Base-by-base conservation (phyloP, 208 protist species). In the Herpetomonas samuelpessoai region DNA sequence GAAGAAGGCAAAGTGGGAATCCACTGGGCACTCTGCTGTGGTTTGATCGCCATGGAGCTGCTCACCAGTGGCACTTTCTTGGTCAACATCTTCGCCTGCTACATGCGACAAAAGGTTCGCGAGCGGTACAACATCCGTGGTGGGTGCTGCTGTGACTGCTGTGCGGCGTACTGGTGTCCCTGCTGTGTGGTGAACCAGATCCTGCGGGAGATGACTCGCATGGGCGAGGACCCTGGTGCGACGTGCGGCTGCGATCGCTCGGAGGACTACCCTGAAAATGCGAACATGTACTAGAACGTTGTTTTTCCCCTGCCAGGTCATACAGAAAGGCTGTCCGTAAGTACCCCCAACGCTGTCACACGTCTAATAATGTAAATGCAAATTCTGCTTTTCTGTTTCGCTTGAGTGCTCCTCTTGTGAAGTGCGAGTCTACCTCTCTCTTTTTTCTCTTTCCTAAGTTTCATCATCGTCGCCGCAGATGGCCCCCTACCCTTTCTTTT, bases 151-250 rank as follows among this genome's bases (percentile, higher is more conserved):
- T 19, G 19, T 57, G 62, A 76, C 50, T 30, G 30, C 39, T 31
- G 54, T 53, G 9, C 14, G 14, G 48, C 38, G 18, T 67, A 9
- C 26, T 67, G 63, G 41, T 76, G 63, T 31, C 9, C 14, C 10
- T 18, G 2, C 0, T 71, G 71, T 38, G 52, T n/a, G 18, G 12
- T 67, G 28, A 57, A 76, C 28, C 71, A 69, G 31, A 60, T 48
- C 18, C 60, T 69, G 55, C 51, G 61, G 28, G 71, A 71, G 64
- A 62, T 76, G 64, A 64, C 64, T 9, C 39, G 29, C 2, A 29
- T 46, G 28, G 64, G 61, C n/a, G 50, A 60, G 16, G 66, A 63
- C 52, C 71, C 64, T 28, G 62, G 63, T 12, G 65, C 56, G 10
- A 61, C 56, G 44, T 61, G 56, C 56, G 48, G 35, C 35, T 41